Percentiles rank a stretch among this genome's conserved stretches.
Conservation (phyloP, 176 grass and related monocot genomes). For the Thinopyrum elongatum region DNA sequence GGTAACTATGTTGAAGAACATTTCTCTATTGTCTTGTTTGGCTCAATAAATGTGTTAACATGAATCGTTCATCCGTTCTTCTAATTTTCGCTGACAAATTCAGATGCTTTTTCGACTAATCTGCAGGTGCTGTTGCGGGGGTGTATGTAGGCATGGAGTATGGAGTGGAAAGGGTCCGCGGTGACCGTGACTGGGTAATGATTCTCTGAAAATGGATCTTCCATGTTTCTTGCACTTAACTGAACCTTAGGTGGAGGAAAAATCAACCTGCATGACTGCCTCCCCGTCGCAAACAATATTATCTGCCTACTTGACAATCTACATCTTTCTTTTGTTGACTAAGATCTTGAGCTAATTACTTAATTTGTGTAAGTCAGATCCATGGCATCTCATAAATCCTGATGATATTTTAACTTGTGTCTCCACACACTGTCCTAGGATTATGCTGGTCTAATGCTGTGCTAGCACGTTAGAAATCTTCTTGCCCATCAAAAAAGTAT, state of each 20-base stretch:
- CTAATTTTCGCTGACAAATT: neutral
- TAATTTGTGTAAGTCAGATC: neutral
- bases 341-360: neutral
- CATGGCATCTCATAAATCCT: too few species aligned
- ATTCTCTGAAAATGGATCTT: neutral
- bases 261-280: neutral
- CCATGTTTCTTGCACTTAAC: neutral
- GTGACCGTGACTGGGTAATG: conserved; percentile 70
- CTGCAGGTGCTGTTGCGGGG: conserved; percentile 63
- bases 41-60: neutral
- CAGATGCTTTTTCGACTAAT: neutral
- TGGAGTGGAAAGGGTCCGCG: conserved; percentile 66
- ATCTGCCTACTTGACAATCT: neutral
- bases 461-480: neutral
- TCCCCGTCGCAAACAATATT: neutral
- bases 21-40: neutral
- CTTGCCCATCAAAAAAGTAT: too few species aligned
- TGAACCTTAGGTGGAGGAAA: neutral
- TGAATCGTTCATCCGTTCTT: neutral
- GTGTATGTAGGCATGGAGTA: conserved; percentile 78
- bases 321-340: neutral
- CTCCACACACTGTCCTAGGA: neutral
- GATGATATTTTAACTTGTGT: neutral
- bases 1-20: conserved; percentile 38
- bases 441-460: neutral